Conservation (phyloP, 352 stramenopile species). For the Globisporangium viniferum region DNA sequence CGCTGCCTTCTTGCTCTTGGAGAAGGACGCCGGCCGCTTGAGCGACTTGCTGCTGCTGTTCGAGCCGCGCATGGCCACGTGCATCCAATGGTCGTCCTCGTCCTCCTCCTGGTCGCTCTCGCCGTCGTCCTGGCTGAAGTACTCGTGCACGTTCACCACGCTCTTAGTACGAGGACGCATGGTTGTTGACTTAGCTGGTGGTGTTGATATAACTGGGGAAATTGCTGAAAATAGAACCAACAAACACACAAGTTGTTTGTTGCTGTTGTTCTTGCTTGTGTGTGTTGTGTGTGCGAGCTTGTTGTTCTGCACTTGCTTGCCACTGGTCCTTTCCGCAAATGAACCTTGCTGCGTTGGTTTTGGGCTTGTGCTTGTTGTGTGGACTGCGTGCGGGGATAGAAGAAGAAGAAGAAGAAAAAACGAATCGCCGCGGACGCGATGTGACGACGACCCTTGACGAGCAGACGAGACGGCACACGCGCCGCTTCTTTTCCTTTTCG, state of each 20-base stretch:
- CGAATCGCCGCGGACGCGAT: neutral
- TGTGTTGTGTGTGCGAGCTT: neutral
- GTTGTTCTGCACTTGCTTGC: neutral
- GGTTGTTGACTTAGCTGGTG: neutral
- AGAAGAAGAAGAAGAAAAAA: conserved; percentile 2
- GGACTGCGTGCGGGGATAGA: neutral
- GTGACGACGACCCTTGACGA: conserved; percentile 10
- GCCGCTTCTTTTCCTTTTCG: conserved; percentile 4
- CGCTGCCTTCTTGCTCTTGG: conserved; percentile 27
- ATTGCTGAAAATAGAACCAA: conserved; percentile 4
- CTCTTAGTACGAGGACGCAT: conserved; percentile 76
- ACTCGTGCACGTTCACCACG: conserved; percentile 68
- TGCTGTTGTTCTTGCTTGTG: neutral
- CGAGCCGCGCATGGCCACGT: conserved; percentile 30
- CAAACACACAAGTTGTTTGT: neutral
- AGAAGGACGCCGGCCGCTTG: conserved; percentile 19
- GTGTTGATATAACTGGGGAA: neutral
- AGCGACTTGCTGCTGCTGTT: conserved; percentile 11
- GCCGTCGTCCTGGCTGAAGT: conserved; percentile 61
- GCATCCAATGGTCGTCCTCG: conserved; percentile 54
- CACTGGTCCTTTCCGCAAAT: conserved; percentile 5
- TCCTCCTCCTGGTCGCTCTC: conserved; percentile 37
- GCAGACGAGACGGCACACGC: neutral
- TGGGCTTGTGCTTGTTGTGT: neutral
- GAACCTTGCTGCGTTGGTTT: neutral